Percentiles rank a stretch among this genome's conserved stretches.
Conservation (phyloP, 2,329 filamentous ascomycete genomes). For the Penicillium glabrum region DNA sequence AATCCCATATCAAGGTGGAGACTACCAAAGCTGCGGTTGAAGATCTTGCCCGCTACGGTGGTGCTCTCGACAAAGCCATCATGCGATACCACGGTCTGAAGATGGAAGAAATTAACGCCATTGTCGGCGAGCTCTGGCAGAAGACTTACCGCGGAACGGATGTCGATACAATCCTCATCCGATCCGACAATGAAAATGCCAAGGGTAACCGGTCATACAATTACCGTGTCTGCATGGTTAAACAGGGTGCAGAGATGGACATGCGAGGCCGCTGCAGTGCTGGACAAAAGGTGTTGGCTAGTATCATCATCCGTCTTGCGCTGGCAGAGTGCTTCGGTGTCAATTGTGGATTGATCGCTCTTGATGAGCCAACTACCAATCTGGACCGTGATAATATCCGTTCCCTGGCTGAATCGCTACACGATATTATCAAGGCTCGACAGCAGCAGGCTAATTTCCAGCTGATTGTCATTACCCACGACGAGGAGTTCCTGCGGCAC, state of each 20-base stretch:
- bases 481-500: conserved; percentile 89
- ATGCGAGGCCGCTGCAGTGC: conserved; percentile 98
- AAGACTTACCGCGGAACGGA: conserved; percentile 96
- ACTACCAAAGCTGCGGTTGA: conserved; percentile 92
- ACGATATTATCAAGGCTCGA: conserved; percentile 81
- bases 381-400: conserved; percentile 94
- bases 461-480: conserved; percentile 97
- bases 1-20: conserved; percentile 84
- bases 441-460: conserved; percentile 92
- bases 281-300: conserved; percentile 92
- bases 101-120: conserved; percentile 97
- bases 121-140: conserved; percentile 95
- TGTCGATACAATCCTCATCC: conserved; percentile 93
- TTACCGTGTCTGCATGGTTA: conserved; percentile 97
- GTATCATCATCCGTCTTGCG: conserved; percentile 95
- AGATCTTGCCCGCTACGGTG: conserved; percentile 78
- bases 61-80: conserved; percentile 89
- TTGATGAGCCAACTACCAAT: conserved; percentile 97
- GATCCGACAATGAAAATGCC: conserved; percentile 78
- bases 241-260: conserved; percentile 96
- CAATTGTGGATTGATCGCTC: conserved; percentile 92
- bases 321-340: conserved; percentile 95
- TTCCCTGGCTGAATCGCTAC: conserved; percentile 78
- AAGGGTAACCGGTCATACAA: conserved; percentile 84
- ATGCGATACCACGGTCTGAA: conserved; percentile 96